Evolutionary conservation across 23 red algal genomes (phyloP), one percentile per base, ranked within the genome.

Genomic region (Gracilaria domingensis): DNA sequence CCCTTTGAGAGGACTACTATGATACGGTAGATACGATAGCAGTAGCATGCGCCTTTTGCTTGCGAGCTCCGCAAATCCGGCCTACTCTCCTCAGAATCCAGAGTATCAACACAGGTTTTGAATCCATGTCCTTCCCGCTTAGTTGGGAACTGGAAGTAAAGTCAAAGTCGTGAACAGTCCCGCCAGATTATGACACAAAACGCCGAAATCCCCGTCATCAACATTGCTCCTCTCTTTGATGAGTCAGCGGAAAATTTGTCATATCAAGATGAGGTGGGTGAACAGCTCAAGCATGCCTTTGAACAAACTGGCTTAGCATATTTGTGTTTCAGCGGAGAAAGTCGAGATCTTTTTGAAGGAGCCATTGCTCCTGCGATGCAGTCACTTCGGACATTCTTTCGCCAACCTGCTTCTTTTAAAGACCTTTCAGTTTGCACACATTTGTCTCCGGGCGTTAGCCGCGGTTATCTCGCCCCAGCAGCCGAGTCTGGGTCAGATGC

Each of bases 401-500:
- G 8, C 8, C 76, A 58, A 25, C 88, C 88, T 12, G 40, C 62
- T 28, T 37, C 49, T 16, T 50, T 23, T 8, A 91, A 91, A 28
- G 28, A 54, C 18, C 60, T 59, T 6, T 20, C 62, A 38, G 34
- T 75, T 40, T 2, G 45, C 1, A 37, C 26, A 44, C 25, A 70
- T 16, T 47, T 82, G 11, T 76, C 78, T 0, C 74, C 65, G 5
- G 88, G 85, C 12, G 85, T 89, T 1, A 89, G 74, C 25, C 75
- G 88, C 24, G 88, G 88, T n/a, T 91, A 91, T 64, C 58, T 82
- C 16, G 58, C 75, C 8, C 54, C 64, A 29, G 60, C 44, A 14
- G 58, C 76, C 45, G 88, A 91, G 78, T 81, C 88, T 25, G 88
- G 88, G 29, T 74, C 60, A 24, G 74, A 66, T 26, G 58, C 54